phyloP scores from a whole-genome alignment of 148 eudicot genomes.

The Silene uniflora region DNA sequence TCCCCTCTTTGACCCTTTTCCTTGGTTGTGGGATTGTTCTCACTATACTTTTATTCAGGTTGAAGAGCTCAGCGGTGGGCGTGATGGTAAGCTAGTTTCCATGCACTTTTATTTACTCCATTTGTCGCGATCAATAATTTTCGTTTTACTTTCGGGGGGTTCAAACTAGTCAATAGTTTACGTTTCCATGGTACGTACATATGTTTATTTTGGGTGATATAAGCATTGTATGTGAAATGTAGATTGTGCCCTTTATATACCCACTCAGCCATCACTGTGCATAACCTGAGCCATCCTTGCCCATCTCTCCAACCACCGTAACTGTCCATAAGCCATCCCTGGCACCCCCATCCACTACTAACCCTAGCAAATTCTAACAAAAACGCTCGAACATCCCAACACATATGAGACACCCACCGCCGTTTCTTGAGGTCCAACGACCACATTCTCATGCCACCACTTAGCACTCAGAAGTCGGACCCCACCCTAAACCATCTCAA shows the following conservation, averaged over 20 bases:
- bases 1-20: background rate
- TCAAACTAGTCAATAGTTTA: background rate
- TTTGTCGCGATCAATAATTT: background rate
- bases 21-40: constrained; percentile 28
- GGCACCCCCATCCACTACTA: too few species aligned
- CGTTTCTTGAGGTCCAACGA: too few species aligned
- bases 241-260: background rate
- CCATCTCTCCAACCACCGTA: too few species aligned
- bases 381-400: too few species aligned
- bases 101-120: background rate
- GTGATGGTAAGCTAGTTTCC: constrained; percentile 43
- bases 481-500: background rate
- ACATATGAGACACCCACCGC: too few species aligned
- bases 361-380: too few species aligned
- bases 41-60: constrained; percentile 36
- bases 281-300: background rate
- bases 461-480: background rate
- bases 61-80: constrained; percentile 66
- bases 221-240: background rate
- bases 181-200: background rate
- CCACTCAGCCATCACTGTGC: background rate
- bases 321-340: too few species aligned
- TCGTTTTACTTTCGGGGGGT: background rate
- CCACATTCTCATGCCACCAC: too few species aligned
- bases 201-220: too few species aligned